These are phyloP conservation scores for Ciborinia camelliae DNA, from an alignment of 2,329 filamentous ascomycete genomes.

Conservation along the genomic window DNA sequence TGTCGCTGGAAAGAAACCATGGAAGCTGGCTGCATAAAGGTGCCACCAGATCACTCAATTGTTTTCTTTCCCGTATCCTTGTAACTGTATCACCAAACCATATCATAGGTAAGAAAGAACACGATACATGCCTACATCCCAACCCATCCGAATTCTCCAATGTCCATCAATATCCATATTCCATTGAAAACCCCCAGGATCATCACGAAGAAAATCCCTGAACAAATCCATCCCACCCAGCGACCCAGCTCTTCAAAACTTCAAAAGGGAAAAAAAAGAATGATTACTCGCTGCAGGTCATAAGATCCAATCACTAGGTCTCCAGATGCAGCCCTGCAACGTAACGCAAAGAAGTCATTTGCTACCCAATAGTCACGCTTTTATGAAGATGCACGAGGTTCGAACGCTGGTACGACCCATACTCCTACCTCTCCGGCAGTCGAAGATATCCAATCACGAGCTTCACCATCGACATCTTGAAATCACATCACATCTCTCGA, in stretches of 20 bases:
- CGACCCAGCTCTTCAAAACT: neutral
- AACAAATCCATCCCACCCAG: neutral
- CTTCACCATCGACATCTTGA: neutral
- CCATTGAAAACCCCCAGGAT: too few species aligned
- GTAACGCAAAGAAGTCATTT: neutral
- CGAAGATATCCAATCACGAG: neutral
- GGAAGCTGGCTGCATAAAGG: neutral
- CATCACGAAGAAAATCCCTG: neutral
- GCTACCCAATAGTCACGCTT: constrained; percentile 6
- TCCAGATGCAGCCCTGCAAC: constrained; percentile 17
- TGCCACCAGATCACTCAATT: too few species aligned
- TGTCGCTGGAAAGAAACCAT: neutral
- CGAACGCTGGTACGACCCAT: neutral
- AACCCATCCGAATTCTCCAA: neutral
- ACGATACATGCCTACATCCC: too few species aligned
- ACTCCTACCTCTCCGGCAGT: neutral
- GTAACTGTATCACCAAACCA: neutral
- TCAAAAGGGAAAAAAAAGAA: too few species aligned
- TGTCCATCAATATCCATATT: neutral
- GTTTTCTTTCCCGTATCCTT: neutral
- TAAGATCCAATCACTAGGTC: constrained; percentile 17
- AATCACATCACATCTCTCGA: neutral
- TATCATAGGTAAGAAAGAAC: too few species aligned
- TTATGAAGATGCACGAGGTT: neutral
- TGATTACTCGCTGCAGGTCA: constrained; percentile 14